Conservation (phyloP, 768 basidiomycete genomes). For the Mycena belliarum region DNA sequence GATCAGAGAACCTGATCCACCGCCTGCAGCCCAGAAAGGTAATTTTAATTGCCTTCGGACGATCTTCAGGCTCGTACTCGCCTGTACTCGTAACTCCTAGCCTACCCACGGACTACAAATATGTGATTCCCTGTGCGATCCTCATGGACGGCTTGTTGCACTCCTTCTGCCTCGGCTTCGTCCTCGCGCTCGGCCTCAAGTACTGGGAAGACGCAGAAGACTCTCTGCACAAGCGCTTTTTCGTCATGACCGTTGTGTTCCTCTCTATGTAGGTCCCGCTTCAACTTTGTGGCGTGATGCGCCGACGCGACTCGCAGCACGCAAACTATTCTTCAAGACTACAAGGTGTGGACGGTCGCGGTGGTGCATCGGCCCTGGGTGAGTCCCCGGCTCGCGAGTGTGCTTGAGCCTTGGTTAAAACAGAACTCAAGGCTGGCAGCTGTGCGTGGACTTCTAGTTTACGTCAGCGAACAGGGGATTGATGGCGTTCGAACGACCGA, state of each 20-base stretch:
- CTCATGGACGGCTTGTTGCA: constrained; percentile 49
- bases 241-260: constrained; percentile 40
- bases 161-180: constrained; percentile 47
- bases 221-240: constrained; percentile 40
- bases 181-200: constrained; percentile 40
- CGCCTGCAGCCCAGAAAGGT: too few relatives aligned
- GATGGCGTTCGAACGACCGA: not conserved
- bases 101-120: constrained; percentile 30
- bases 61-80: too few relatives aligned
- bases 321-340: constrained; percentile 42
- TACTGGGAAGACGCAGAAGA: constrained; percentile 48
- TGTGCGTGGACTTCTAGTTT: constrained; percentile 43
- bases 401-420: not conserved
- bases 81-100: too few relatives aligned
- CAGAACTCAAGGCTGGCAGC: constrained; percentile 37
- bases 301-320: constrained; percentile 26
- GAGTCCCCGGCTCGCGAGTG: constrained; percentile 8
- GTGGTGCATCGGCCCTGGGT: constrained; percentile 37
- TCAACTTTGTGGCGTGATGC: not conserved
- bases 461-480: not conserved
- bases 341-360: constrained; percentile 42
- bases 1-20: too few relatives aligned
- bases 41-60: not conserved
- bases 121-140: constrained; percentile 39
- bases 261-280: constrained; percentile 41